phyloP scores from a whole-genome alignment of 345 rosid species.

The Boechera stricta region DNA sequence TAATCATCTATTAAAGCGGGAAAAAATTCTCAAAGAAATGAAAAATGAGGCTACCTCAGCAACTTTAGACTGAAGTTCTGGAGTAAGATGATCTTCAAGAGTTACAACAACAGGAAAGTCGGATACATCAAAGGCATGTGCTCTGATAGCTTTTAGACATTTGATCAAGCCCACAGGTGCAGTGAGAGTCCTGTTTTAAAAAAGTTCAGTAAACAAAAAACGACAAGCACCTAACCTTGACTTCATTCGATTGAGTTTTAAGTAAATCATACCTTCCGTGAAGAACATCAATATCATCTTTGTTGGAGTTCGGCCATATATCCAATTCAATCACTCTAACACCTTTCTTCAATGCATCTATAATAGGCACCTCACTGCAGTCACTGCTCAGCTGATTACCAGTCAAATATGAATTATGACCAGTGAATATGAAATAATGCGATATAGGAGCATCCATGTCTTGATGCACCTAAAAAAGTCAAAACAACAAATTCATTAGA shows the following conservation, averaged over 20 bases:
- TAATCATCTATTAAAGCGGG: not conserved
- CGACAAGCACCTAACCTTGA: not conserved
- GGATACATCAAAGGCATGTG: slow-evolving; percentile 74
- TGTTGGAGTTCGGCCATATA: slow-evolving; percentile 81
- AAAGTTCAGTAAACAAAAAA: slow-evolving; percentile 22
- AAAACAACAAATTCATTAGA: not conserved
- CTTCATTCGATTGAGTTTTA: not conserved
- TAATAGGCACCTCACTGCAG: slow-evolving; percentile 85
- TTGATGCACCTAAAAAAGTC: slow-evolving; percentile 66
- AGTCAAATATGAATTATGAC: slow-evolving; percentile 85
- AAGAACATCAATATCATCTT: slow-evolving; percentile 71
- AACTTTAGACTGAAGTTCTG: slow-evolving; percentile 82
- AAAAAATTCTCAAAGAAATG: not conserved
- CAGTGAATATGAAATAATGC: slow-evolving; percentile 81
- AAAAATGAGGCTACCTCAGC: slow-evolving; percentile 59
- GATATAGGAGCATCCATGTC: slow-evolving; percentile 86
- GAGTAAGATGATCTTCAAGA: slow-evolving; percentile 84
- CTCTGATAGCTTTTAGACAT: slow-evolving; percentile 74
- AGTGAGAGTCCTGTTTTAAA: slow-evolving; percentile 69
- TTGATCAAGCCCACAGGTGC: slow-evolving; percentile 71
- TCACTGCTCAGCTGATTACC: slow-evolving; percentile 93
- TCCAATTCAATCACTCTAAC: slow-evolving; percentile 93
- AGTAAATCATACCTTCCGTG: slow-evolving; percentile 71
- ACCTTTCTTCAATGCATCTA: slow-evolving; percentile 66
- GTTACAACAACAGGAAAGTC: slow-evolving; percentile 83